These are phyloP conservation scores for Murraya koenigii DNA, from an alignment of 345 rosid genomes.

Conservation along the genomic window DNA sequence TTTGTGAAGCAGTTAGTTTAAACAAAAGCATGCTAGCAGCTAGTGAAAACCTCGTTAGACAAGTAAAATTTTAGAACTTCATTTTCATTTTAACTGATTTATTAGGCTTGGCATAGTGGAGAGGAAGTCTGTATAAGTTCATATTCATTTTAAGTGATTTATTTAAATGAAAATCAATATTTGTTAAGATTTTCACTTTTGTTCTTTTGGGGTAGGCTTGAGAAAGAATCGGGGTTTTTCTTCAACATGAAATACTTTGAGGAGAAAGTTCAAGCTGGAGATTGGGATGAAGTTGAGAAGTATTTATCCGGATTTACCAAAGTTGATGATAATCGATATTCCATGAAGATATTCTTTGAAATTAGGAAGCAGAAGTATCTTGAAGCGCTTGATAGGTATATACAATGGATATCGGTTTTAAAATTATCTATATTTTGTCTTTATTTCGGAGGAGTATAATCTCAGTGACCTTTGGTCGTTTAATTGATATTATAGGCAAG, in stretches of 20 bases:
- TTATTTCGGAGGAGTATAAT: not conserved
- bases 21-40: not conserved
- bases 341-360: conserved; percentile 88
- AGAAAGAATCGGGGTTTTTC: conserved; percentile 68
- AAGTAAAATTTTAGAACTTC: not conserved
- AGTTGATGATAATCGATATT: conserved; percentile 68
- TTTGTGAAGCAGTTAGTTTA: not conserved
- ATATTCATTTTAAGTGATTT: not conserved
- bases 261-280: conserved; percentile 74
- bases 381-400: conserved; percentile 81
- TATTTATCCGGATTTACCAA: conserved; percentile 64
- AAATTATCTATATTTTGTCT: not conserved
- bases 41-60: not conserved
- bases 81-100: no score
- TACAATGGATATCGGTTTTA: not conserved
- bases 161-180: not conserved
- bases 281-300: conserved; percentile 75
- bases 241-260: conserved; percentile 73
- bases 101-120: not conserved
- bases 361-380: conserved; percentile 90
- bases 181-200: not conserved
- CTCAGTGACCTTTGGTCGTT: not conserved
- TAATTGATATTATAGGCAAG: conserved; percentile 45
- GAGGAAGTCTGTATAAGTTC: not conserved
- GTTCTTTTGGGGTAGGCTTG: conserved; percentile 41